Percentiles rank a stretch among this genome's conserved stretches.
phyloP scores from a whole-genome alignment of 257 asterid species.

The Ophiorrhiza pumila region DNA sequence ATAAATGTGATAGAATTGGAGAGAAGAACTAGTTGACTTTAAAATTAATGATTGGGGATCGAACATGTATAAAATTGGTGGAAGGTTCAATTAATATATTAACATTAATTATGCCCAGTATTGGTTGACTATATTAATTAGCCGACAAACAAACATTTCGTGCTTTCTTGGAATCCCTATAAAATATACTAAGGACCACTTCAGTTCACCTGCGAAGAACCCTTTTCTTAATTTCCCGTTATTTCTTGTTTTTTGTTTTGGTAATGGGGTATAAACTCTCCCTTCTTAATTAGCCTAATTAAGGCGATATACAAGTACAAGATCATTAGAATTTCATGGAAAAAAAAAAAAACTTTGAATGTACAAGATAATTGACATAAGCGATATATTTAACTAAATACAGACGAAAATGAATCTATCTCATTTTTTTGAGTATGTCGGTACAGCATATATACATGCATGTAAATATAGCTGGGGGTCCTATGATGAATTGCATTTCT shows the following conservation, averaged over 20 bases:
- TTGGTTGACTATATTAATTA: slow-evolving; percentile 1
- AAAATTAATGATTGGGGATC: slow-evolving; percentile 2
- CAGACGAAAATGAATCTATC: no score
- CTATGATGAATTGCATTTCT: no score
- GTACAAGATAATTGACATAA: no score
- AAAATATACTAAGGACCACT: neutral
- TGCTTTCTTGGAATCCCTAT: neutral
- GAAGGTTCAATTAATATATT: no score
- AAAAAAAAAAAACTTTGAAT: no score
- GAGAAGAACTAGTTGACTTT: neutral
- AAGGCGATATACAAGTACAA: no score
- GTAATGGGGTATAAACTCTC: no score
- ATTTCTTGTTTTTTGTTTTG: no score
- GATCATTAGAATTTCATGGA: no score
- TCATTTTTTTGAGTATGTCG: neutral
- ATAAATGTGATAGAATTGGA: neutral
- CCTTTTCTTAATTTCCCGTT: neutral
- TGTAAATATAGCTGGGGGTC: neutral
- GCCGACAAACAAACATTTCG: slow-evolving; percentile 18
- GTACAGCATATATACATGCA: neutral
- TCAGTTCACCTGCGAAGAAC: neutral
- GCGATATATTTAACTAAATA: no score
- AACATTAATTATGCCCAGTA: no score
- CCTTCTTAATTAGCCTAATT: no score
- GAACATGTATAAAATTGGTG: neutral